Base-by-base conservation (phyloP, 371 early-diverging fungal genomes). In the Encephalitozoon cuniculi region DNA sequence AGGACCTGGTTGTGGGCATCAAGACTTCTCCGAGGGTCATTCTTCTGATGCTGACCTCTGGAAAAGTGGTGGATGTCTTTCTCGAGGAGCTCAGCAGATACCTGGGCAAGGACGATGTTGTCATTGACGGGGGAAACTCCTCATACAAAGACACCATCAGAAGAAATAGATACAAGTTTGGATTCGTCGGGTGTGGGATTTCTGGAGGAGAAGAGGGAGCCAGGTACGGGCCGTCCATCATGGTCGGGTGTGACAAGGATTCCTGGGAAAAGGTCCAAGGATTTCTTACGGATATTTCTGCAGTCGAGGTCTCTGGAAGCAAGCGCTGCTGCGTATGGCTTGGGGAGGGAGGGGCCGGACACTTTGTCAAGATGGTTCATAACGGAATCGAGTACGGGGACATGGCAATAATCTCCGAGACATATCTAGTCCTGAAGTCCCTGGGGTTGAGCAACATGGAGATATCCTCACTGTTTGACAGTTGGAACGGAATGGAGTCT, bases 281-380 rank as follows among this genome's bases (percentile, higher is more conserved):
- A 68, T 93, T 97, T 81, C 93, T 96, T 89, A 93, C 94, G 86
- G 89, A 90, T 51, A 91, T 95, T 78, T 86, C 95, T 71, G 95
- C 94, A 83, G 90, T 89, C 86, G 90, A 91, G 76, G 87, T 87
- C 64, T 89, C 25, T 12, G 40, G 88, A 80, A 89, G 89, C 73
- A 89, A 90, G 78, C 91, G 95, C 52, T 97, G 97, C 90, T 96
- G 97, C 85, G 94, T 94, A 86, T 95, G 95, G 94, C 93, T 97
- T 71, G 97, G 98, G 75, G 91, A 91, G 77, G 89, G 91, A 53
- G 98, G 96, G 51, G 91, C 96, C 39, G 98, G 97, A 37, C 97
- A 97, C 88, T 95, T 94, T 85, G 96, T 97, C 83, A 96, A 97
- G 89, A 96, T 95, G 94, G 96, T 97, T 53, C 97, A 96, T 89